Evolutionary conservation across 176 grass and related monocot genomes (phyloP).

Genomic region (Juncus effusus): DNA sequence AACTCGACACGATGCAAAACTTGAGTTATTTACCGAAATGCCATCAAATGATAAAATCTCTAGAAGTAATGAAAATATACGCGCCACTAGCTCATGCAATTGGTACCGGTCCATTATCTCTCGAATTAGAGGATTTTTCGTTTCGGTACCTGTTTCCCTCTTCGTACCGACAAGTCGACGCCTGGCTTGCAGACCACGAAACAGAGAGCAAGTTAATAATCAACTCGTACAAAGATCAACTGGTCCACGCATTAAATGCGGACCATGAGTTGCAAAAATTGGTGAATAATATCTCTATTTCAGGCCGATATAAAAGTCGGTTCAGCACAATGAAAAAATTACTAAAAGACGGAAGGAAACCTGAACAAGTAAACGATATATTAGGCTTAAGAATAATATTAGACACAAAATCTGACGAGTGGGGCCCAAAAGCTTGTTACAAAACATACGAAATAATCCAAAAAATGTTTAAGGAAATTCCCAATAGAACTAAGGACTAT

Average conservation of each 20-base stretch:
- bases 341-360: constrained; percentile 73
- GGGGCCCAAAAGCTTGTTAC: constrained; percentile 56
- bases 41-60: constrained; percentile 59
- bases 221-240: constrained; percentile 51
- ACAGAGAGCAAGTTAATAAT: constrained; percentile 53
- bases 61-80: constrained; percentile 93
- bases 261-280: constrained; percentile 53
- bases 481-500: constrained; percentile 77
- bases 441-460: constrained; percentile 53
- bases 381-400: constrained; percentile 79
- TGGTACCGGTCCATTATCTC: constrained; percentile 62
- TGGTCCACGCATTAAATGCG: constrained; percentile 49
- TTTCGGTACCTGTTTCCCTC: constrained; percentile 84
- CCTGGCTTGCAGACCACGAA: constrained; percentile 73
- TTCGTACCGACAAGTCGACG: constrained; percentile 64
- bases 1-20: constrained; percentile 77
- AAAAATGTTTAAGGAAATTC: constrained; percentile 66
- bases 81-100: constrained; percentile 88
- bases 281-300: constrained; percentile 57
- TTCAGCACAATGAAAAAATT: constrained; percentile 98
- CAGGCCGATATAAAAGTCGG: constrained; percentile 79
- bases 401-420: constrained; percentile 34
- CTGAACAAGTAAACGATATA: constrained; percentile 85
- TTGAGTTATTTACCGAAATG: constrained; percentile 69
- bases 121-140: constrained; percentile 87